Base-by-base conservation (phyloP, 768 basidiomycete species). In the Crassisporium funariophilum region DNA sequence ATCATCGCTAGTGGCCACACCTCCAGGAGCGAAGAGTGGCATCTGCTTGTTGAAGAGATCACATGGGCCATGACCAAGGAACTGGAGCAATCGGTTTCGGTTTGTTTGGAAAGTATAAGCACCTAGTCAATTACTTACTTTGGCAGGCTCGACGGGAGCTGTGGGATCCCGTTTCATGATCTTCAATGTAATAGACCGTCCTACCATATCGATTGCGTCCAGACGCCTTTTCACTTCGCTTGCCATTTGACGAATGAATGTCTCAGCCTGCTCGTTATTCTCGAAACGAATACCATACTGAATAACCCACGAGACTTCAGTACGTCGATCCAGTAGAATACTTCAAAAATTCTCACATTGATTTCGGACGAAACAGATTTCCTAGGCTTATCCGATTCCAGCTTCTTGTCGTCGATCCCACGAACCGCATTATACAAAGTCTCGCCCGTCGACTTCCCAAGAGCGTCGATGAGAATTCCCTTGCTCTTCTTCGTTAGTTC, bases 251-350 rank as follows among this genome's bases (percentile, higher is more conserved):
- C 71, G 73, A 5, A 97, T 68, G 57, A 95, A 97, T 2, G 70
- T 66, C 60, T 92, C 84, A 5, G 89, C 92, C 60, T 97, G 86
- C 27, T 84, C 84, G 46, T 84, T 76, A 46, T 82, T 82, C 57
- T 88, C 82, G 64, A 98, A 98, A 3, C 97, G 84, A 45, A 99
- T 97, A 0, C 93, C 97, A 63, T 98, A 99, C 94, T 97, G 45
- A 12, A 35, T 11, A 12, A 12, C 39, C 38, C 19, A 11, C 38
- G 21, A 10, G 33, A 35, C 11, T 4, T 4, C 4, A 17, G 22
- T 35, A 19, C 29, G 23, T 24, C 41, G 9, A 41, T 7, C 9
- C 7, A 9, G 12, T 11, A 24, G 22, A 13, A 35, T 23, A 17
- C 33, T 5, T 34, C 10, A 40, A 24, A 17, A 29, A 31, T 13